Percentiles rank a stretch among this genome's conserved stretches.
Evolutionary conservation across 805 yeast species (phyloP).

Genomic region (Sungouiozyma ichnusensis): DNA sequence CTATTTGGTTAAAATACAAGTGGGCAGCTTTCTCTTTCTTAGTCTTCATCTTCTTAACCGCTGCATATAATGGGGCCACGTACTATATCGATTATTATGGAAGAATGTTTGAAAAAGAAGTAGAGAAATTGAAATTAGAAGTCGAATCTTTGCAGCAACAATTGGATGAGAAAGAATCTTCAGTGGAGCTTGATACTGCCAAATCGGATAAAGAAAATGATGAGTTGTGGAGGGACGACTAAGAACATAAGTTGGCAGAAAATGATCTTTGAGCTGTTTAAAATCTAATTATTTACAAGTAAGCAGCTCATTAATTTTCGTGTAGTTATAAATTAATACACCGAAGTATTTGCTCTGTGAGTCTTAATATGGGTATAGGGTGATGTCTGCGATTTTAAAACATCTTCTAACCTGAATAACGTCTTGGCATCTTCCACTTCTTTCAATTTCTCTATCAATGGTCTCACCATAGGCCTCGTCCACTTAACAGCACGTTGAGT

Average conservation of each 20-base stretch:
- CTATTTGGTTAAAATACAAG: constrained; percentile 72
- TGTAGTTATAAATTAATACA: constrained; percentile 1
- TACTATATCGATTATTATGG: constrained; percentile 91
- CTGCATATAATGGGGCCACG: constrained; percentile 90
- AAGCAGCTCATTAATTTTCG: background rate
- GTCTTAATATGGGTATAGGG: constrained; percentile 9
- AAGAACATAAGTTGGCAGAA: background rate
- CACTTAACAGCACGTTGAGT: constrained; percentile 63
- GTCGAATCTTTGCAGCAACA: constrained; percentile 49
- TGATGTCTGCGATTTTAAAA: constrained; percentile 25
- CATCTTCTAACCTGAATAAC: constrained; percentile 22
- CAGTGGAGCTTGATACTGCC: background rate
- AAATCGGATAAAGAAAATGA: background rate
- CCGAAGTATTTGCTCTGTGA: background rate
- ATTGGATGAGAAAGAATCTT: constrained; percentile 4
- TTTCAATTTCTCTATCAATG: constrained; percentile 32
- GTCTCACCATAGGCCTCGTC: constrained; percentile 41
- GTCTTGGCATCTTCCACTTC: constrained; percentile 35
- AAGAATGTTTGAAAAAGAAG: constrained; percentile 78
- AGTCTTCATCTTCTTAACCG: constrained; percentile 60
- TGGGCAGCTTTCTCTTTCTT: constrained; percentile 59
- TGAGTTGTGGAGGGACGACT: background rate
- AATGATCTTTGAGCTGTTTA: background rate
- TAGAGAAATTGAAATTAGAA: constrained; percentile 57
- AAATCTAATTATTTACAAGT: background rate